Evolutionary conservation across 305 asterid genomes (phyloP), one percentile per base, ranked within the genome.

Genomic region (Ajuga reptans): DNA sequence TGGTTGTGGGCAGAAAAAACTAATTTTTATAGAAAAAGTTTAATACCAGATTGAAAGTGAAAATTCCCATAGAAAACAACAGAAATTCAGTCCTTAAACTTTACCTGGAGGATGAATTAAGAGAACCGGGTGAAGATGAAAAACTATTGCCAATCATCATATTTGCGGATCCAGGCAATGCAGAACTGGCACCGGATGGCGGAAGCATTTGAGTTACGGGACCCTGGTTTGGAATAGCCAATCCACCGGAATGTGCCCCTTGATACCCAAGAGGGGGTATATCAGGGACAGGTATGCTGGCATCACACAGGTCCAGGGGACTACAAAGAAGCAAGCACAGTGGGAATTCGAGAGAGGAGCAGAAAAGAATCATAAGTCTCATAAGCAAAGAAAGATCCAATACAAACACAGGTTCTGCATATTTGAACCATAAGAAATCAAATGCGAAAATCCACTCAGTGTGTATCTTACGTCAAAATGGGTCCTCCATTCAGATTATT

Each of bases 301-400:
- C 73, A 75, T 85, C 95, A 72, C 86, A 82, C 76, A 89, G 81
- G 72, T 87, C 89, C 80, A 86, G 77, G 66, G 96, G 94, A 65
- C 95, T 88, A 78, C 81, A 79, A 70, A 70, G 61, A 56, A 68
- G 59, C 69, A 75, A 47, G 41, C 43, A 45, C 54, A 18, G 74
- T 47, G 11, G 24, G 69, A 60, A 63, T 74, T 16, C 9, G 52
- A 58, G 59, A 42, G 58, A 36, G 17, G 68, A 68, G 42, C 27
- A 24, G 49, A 42, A 36, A 46, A 31, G 17, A 6, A 47, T 57
- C 64, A 46, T 27, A 65, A 69, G 29, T 52, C 27, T 21, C 27
- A 21, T 56, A 6, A 27, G 10, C 17, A 66, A 14, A 31, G 15
- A 21, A 21, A 21, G 27, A 21, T 21, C 27, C 1, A 21, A 21